Conservation (phyloP, 768 basidiomycete genomes). For the Cystobasidiopsis lactophilus region DNA sequence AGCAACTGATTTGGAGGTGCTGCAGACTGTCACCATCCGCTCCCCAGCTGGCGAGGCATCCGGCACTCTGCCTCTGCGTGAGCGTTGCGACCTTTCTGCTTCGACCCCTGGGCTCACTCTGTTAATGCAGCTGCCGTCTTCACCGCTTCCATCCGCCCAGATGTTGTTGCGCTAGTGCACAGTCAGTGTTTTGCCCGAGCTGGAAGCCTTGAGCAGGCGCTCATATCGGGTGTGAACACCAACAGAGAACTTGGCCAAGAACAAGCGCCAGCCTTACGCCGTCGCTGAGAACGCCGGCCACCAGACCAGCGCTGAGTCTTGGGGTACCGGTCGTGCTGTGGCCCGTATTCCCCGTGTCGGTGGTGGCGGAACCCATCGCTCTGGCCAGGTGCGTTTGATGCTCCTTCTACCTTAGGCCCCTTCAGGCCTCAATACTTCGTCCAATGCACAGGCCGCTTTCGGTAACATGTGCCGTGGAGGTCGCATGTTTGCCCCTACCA, state of each 20-base stretch:
- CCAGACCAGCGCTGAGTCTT: slow-evolving; percentile 96
- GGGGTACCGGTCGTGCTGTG: slow-evolving; percentile 99
- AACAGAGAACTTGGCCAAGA: slow-evolving; percentile 92
- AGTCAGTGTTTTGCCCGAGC: slow-evolving; percentile 36
- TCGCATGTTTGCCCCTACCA: slow-evolving; percentile 99
- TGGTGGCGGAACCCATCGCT: slow-evolving; percentile 93
- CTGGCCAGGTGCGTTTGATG: slow-evolving; percentile 50
- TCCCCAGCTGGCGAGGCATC: neutral
- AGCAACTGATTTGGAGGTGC: too few relatives aligned
- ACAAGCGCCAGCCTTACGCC: slow-evolving; percentile 88
- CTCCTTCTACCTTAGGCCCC: neutral
- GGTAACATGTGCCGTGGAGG: slow-evolving; percentile 99
- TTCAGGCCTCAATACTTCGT: neutral
- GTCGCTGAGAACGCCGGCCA: slow-evolving; percentile 96
- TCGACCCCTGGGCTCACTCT: neutral
- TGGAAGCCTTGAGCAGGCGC: neutral
- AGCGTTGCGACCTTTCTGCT: neutral
- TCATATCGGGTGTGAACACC: slow-evolving; percentile 14
- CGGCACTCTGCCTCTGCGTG: neutral
- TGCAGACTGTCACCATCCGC: slow-evolving; percentile 3
- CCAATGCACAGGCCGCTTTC: slow-evolving; percentile 98
- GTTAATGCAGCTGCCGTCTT: slow-evolving; percentile 37
- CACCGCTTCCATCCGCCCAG: slow-evolving; percentile 92
- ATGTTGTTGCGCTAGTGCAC: slow-evolving; percentile 96
- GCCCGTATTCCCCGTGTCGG: slow-evolving; percentile 99